A percentile compares a stretch with the other conserved stretches of the same genome.
Evolutionary conservation across 2,329 filamentous ascomycete species (phyloP).

Genomic region (Fusarium illudens): DNA sequence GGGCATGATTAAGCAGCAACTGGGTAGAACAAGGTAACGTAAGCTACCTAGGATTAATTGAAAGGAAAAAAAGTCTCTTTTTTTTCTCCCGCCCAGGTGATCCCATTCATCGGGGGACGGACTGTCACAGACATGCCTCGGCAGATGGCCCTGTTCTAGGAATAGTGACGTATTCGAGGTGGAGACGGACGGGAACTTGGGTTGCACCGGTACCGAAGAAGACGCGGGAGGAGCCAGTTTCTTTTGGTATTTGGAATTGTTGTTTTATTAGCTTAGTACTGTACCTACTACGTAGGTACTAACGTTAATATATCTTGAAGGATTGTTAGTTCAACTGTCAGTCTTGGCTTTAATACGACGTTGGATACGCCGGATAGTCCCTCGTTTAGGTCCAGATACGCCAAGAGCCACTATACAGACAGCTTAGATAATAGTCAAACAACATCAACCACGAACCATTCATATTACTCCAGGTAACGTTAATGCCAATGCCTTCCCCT

Average conservation of each 20-base stretch:
- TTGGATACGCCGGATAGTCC: neutral
- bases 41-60: neutral
- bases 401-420: neutral
- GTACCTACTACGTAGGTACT: too few relatives aligned
- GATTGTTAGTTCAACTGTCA: neutral
- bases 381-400: neutral
- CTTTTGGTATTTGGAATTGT: constrained; percentile 24
- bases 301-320: too few relatives aligned
- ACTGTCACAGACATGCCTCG: constrained; percentile 29
- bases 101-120: constrained; percentile 1
- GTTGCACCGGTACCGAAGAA: constrained; percentile 38
- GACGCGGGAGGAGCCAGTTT: too few relatives aligned
- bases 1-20: constrained; percentile 7
- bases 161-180: constrained; percentile 33
- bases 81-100: neutral
- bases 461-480: neutral
- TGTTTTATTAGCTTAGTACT: too few relatives aligned
- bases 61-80: neutral
- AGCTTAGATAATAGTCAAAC: neutral
- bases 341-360: neutral
- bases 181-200: constrained; percentile 28
- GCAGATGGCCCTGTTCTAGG: constrained; percentile 33
- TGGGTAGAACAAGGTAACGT: neutral
- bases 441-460: neutral
- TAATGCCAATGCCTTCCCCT: neutral